Evolutionary conservation across 192 early-diverging fungal species (phyloP).

Genomic region (Backusella liffmaniae): DNA sequence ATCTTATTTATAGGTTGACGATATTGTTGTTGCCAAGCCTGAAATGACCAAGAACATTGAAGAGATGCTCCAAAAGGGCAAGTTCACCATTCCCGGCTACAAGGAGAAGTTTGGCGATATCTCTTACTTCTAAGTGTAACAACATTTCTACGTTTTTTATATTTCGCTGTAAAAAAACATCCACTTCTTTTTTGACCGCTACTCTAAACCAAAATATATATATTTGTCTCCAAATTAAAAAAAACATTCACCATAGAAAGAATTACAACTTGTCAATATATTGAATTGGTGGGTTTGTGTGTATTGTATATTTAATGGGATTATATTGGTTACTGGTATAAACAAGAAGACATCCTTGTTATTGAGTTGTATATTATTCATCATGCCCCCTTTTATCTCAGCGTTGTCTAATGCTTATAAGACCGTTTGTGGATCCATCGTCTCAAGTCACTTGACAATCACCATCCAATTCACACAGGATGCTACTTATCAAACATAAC

Average conservation of each 20-base stretch:
- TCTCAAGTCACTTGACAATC: too few relatives aligned
- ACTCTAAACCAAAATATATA: conserved; percentile 1
- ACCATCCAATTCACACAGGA: too few relatives aligned
- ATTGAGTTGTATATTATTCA: too few relatives aligned
- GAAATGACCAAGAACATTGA: conserved; percentile 88
- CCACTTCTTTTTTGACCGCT: not conserved
- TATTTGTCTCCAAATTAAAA: not conserved
- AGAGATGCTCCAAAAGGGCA: conserved; percentile 88
- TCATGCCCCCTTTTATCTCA: too few relatives aligned
- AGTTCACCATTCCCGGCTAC: conserved; percentile 94
- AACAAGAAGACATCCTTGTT: too few relatives aligned
- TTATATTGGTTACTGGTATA: not conserved
- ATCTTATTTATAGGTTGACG: conserved; percentile 66
- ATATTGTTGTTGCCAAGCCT: conserved; percentile 91
- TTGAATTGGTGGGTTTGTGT: not conserved
- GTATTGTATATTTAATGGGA: not conserved
- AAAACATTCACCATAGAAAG: not conserved
- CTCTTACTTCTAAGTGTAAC: conserved; percentile 58
- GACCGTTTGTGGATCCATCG: too few relatives aligned
- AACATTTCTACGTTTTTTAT: not conserved
- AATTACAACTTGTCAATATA: not conserved
- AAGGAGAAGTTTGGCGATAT: conserved; percentile 90
- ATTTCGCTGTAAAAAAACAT: not conserved
- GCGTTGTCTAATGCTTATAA: too few relatives aligned
- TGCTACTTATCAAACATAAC: too few relatives aligned